A percentile compares a stretch with the other conserved stretches of the same genome.
Conservation (phyloP, 2,329 filamentous ascomycete species). For the Pseudogymnoascus verrucosus region DNA sequence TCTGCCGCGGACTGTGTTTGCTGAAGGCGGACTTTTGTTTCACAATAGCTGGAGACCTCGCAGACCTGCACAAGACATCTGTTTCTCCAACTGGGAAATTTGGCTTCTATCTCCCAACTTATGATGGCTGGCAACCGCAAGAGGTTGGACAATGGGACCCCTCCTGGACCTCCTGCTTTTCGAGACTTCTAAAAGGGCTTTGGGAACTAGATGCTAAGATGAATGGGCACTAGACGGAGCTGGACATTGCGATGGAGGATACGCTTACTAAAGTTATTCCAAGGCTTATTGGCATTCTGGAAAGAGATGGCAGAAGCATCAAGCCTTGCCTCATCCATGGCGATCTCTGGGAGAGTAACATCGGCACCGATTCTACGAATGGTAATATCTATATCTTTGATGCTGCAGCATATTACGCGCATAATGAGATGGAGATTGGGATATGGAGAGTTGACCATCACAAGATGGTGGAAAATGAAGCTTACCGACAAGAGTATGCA, state of each 20-base stretch:
- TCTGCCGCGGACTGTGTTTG: not conserved
- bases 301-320: conserved; percentile 14
- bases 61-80: conserved; percentile 22
- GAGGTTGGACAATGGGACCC: conserved; percentile 30
- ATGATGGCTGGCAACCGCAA: conserved; percentile 28
- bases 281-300: conserved; percentile 15
- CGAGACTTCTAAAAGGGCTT: conserved; percentile 26
- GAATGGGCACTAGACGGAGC: conserved; percentile 19
- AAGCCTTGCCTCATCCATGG: conserved; percentile 18
- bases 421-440: conserved; percentile 25
- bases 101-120: conserved; percentile 28
- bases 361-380: conserved; percentile 8
- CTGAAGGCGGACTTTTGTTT: not conserved
- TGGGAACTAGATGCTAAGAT: conserved; percentile 22
- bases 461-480: not conserved
- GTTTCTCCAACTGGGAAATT: conserved; percentile 24
- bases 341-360: conserved; percentile 20
- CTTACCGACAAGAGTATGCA: conserved; percentile 14
- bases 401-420: conserved; percentile 17
- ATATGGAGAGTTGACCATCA: conserved; percentile 12
- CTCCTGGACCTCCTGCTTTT: conserved; percentile 29
- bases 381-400: conserved; percentile 17
- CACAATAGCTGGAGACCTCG: conserved; percentile 15
- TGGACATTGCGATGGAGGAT: conserved; percentile 21
- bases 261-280: conserved; percentile 17